Conservation (phyloP, 2,329 filamentous ascomycete genomes). For the Berkeleyomyces rouxiae region DNA sequence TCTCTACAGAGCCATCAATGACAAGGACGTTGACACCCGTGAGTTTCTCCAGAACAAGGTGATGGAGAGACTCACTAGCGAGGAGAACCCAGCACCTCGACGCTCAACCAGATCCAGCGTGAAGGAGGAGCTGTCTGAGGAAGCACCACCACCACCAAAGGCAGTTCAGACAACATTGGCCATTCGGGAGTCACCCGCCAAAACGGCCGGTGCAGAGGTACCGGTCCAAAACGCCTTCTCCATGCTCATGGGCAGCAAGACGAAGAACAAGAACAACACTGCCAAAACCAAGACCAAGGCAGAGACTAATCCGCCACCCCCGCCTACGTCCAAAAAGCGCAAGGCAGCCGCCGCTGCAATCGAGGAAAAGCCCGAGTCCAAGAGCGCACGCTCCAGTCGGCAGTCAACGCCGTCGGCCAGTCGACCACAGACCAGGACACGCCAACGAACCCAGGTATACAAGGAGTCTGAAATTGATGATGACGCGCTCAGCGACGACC, state of each 20-base stretch:
- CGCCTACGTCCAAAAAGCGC: slow-evolving; percentile 17
- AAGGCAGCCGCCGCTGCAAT: slow-evolving; percentile 17
- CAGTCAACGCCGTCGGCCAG: slow-evolving; percentile 53
- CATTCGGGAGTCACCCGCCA: not conserved
- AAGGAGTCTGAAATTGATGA: slow-evolving; percentile 37
- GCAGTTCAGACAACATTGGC: not conserved
- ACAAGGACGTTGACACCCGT: slow-evolving; percentile 43
- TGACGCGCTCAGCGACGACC: slow-evolving; percentile 55
- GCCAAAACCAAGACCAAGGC: not conserved
- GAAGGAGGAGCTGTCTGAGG: not conserved
- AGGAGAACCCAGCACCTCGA: slow-evolving; percentile 2
- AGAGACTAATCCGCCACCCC: not conserved
- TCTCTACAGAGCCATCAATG: slow-evolving; percentile 52
- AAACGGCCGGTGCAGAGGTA: slow-evolving; percentile 13
- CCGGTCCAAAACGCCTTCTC: slow-evolving; percentile 31
- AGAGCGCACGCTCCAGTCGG: slow-evolving; percentile 60
- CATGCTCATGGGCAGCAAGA: slow-evolving; percentile 31
- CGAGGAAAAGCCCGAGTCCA: slow-evolving; percentile 28
- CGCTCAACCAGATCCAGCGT: not conserved
- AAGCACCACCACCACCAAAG: not conserved
- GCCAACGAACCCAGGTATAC: slow-evolving; percentile 20
- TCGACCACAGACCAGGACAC: slow-evolving; percentile 30
- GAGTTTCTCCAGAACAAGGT: slow-evolving; percentile 73
- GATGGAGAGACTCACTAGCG: slow-evolving; percentile 38
- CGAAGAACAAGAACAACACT: not conserved